Evolutionary conservation across 2,329 filamentous ascomycete species (phyloP), one percentile per base, ranked within the genome.

Genomic region (Fusarium buharicum): DNA sequence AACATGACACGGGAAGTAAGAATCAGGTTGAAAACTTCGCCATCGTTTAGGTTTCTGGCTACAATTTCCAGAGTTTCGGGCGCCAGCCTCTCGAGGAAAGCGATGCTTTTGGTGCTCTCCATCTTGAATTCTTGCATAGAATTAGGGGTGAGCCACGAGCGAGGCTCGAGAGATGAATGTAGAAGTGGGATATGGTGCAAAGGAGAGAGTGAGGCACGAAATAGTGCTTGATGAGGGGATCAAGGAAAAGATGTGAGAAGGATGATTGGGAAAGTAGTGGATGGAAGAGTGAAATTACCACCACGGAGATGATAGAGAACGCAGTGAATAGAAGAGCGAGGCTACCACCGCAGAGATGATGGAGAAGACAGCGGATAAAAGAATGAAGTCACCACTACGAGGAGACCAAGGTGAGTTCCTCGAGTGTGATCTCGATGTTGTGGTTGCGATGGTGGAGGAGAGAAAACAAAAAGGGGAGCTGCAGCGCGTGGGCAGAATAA

Each of bases 401-500:
- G 27, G 6, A n/a, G 8, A 14, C 18, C 18, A 34, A 11, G 12
- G 33, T 12, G 24, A 14, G 18, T 27, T 17, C 43, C 31, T 33
- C 18, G n/a, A 11, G 18, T 22, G 28, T 34, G 17, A 27, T 33
- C 33, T 10, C 10, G 4, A 13, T 28, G 27, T 11, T 11, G 27
- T 11, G 12, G 27, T 11, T 12, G 13, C 24, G 44, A 20, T 46
- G 47, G 24, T 59, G 55, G 31, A 33, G 40, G 13, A 28, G 31
- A 13, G 28, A 48, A 43, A 48, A 31, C 18, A 17, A 48, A 17
- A 48, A 28, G 28, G 24, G 12, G 28, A 39, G 28, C 31, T 24
- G 47, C 28, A 38, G 20, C 18, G 37, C 30, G 27, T 22, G 38
- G 30, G 55, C 6, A n/a, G 33, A 24, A 54, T 40, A 59, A 46